Percentiles rank a stretch among this genome's conserved stretches.
Evolutionary conservation across 192 early-diverging fungal genomes (phyloP).

Genomic region (Backusella macrospora): DNA sequence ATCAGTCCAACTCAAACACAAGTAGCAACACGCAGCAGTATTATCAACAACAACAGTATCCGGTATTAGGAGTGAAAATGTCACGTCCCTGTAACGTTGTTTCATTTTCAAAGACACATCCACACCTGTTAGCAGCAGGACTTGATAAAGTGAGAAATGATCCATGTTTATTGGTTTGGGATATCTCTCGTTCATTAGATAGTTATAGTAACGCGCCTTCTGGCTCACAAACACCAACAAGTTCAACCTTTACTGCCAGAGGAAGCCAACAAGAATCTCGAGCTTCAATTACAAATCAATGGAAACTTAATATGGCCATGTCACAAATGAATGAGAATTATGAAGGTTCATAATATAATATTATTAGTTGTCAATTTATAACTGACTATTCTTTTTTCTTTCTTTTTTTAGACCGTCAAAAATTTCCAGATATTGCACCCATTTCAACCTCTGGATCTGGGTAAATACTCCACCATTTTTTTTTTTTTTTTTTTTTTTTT

Average conservation of each 20-base stretch:
- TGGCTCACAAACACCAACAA: constrained; percentile 23
- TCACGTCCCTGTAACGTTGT: constrained; percentile 74
- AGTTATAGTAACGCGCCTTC: constrained; percentile 32
- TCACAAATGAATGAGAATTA: constrained; percentile 15
- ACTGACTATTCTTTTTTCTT: background rate
- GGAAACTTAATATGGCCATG: background rate
- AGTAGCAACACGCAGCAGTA: background rate
- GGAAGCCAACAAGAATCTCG: constrained; percentile 8
- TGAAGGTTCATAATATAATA: background rate
- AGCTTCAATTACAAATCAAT: constrained; percentile 8
- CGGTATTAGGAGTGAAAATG: constrained; percentile 49
- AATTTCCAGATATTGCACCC: constrained; percentile 1
- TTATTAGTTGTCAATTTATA: background rate
- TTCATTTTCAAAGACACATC: constrained; percentile 64
- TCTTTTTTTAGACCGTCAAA: background rate
- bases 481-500: background rate
- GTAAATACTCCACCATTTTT: background rate
- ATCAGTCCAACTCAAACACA: background rate
- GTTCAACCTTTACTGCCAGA: background rate
- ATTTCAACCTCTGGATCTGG: constrained; percentile 3
- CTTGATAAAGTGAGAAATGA: constrained; percentile 79
- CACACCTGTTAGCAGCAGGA: constrained; percentile 65
- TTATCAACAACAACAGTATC: constrained; percentile 37
- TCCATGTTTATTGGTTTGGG: constrained; percentile 74
- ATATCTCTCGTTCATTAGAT: constrained; percentile 58